Evolutionary conservation across 139 green algal genomes (phyloP).

Genomic region (Tetradesmus obliquus): DNA sequence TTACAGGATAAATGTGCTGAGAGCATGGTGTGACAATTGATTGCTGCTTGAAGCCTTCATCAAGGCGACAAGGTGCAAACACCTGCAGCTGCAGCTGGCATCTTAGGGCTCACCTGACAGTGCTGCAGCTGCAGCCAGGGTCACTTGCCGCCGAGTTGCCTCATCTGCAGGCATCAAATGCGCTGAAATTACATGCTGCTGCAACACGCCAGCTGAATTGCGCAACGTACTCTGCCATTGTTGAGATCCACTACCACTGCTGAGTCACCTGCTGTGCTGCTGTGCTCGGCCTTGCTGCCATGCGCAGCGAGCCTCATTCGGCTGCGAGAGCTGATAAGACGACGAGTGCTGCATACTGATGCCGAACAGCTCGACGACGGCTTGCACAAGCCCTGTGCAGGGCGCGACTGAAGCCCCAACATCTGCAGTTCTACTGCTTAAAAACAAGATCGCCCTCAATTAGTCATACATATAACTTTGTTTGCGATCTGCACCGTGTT

Average conservation of each 20-base stretch:
- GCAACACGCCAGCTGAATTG: neutral
- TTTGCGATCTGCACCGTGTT: neutral
- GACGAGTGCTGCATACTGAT: neutral
- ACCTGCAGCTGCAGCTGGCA: neutral
- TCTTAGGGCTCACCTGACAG: neutral
- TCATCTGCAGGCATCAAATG: neutral
- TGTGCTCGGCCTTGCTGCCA: neutral
- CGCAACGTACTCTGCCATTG: neutral
- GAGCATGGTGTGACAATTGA: neutral
- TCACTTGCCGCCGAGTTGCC: neutral
- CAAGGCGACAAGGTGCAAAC: no score
- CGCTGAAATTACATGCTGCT: neutral
- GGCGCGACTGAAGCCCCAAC: neutral
- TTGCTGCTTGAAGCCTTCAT: no score
- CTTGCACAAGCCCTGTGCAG: neutral
- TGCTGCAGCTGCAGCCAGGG: slow-evolving; percentile 17
- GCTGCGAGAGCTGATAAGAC: neutral
- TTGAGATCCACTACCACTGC: neutral
- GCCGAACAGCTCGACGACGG: neutral
- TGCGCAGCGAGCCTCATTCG: slow-evolving; percentile 29
- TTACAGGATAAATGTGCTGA: neutral
- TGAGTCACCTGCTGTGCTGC: neutral
- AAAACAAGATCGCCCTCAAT: neutral
- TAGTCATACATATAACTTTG: neutral
- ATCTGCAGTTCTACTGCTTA: neutral